Evolutionary conservation across 345 rosid genomes (phyloP).

Genomic region (Sisymbrium irio): DNA sequence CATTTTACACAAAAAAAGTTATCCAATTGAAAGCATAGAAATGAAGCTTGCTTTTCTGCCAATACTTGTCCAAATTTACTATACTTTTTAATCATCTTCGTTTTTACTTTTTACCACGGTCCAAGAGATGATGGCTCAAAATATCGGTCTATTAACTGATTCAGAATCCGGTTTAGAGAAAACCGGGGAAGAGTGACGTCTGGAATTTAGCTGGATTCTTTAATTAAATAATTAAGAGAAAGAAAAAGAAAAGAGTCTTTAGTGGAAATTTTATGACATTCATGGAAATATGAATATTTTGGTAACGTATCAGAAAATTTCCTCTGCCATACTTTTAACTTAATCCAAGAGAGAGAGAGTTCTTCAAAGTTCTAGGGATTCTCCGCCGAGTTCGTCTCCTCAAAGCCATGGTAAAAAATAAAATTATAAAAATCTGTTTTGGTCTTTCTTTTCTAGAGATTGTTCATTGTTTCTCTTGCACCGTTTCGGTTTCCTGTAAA

Average conservation of each 20-base stretch:
- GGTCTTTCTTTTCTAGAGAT: not conserved
- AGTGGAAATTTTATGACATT: no score
- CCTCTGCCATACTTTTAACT: no score
- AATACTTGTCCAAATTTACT: not conserved
- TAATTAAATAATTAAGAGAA: no score
- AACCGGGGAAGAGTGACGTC: not conserved
- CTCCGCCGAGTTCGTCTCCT: conserved; percentile 7
- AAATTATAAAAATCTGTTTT: not conserved
- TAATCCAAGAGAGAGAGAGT: not conserved
- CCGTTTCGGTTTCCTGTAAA: not conserved
- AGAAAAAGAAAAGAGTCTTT: no score
- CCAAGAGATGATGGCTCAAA: no score
- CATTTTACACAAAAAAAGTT: not conserved
- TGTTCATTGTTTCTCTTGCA: not conserved
- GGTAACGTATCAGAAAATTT: conserved; percentile 6
- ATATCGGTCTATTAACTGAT: not conserved
- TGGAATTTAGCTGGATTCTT: not conserved
- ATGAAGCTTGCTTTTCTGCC: not conserved
- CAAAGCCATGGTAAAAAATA: conserved; percentile 18
- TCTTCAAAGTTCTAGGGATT: not conserved
- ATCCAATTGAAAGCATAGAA: not conserved
- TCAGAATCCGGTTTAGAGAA: not conserved
- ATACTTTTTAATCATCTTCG: not conserved
- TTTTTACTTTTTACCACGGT: no score
- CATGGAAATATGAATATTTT: no score